A percentile compares a stretch with the other conserved stretches of the same genome.
phyloP scores from a whole-genome alignment of 1,284 basidiomycete genomes.

The Waitea zeae region DNA sequence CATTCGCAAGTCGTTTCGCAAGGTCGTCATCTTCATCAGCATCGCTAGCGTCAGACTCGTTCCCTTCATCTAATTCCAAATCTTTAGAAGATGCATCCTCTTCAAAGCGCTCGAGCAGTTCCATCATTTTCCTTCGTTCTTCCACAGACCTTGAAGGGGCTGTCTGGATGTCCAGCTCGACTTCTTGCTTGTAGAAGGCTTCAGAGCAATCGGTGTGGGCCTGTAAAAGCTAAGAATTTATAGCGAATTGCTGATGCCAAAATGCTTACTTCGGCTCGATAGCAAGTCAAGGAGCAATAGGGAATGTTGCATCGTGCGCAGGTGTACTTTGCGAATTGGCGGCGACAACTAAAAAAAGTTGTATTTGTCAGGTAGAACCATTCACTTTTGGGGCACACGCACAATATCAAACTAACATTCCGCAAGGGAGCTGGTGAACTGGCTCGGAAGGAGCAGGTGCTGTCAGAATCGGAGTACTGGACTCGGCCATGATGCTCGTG shows the following conservation, averaged over 20 bases:
- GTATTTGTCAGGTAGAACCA: too few relatives aligned
- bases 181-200: constrained; percentile 53
- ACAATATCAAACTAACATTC: constrained; percentile 15
- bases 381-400: constrained; percentile 6
- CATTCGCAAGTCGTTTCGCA: constrained; percentile 26
- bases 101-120: constrained; percentile 53
- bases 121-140: constrained; percentile 47
- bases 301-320: constrained; percentile 66
- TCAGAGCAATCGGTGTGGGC: constrained; percentile 58
- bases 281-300: constrained; percentile 68
- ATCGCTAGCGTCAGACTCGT: constrained; percentile 22
- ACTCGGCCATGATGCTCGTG: too few relatives aligned
- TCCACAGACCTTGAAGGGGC: constrained; percentile 31
- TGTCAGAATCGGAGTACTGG: background rate
- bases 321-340: constrained; percentile 61
- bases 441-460: constrained; percentile 4
- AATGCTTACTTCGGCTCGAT: constrained; percentile 43
- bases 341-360: constrained; percentile 65
- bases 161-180: constrained; percentile 40
- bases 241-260: background rate
- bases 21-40: constrained; percentile 26
- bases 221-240: constrained; percentile 15
- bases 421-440: constrained; percentile 14
- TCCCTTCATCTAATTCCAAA: constrained; percentile 18
- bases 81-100: constrained; percentile 29